Conservation (phyloP, 306 rosid genomes). For the Cucurbita ficifolia region DNA sequence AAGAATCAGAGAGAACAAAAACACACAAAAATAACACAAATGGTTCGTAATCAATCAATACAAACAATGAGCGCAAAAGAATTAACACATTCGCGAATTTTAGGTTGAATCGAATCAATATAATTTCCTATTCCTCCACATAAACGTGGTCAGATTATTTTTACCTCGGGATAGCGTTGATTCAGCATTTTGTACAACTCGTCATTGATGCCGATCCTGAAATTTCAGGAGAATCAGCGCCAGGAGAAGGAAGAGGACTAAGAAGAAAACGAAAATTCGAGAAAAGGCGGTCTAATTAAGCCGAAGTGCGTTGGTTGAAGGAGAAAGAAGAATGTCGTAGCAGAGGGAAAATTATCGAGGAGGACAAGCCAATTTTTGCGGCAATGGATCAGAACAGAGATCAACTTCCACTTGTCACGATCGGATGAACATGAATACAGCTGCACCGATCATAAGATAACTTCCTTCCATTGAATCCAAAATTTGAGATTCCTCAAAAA, state of each 20-base stretch:
- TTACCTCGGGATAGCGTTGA: neutral
- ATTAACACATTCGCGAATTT: neutral
- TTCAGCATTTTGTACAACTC: neutral
- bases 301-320: neutral
- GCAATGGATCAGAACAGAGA: neutral
- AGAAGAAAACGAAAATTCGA: neutral
- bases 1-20: neutral
- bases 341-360: neutral
- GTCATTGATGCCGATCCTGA: conserved; percentile 4
- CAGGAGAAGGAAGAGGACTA: neutral
- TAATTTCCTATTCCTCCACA: neutral
- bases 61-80: neutral
- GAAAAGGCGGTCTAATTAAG: neutral
- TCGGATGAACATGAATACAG: neutral
- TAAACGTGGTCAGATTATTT: neutral
- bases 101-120: neutral
- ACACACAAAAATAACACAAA: neutral
- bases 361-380: neutral
- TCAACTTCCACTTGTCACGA: neutral
- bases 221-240: neutral
- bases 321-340: neutral
- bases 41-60: neutral
- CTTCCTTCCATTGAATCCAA: neutral
- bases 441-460: neutral
- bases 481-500: neutral